These are phyloP conservation scores for Quercus berberidifolia DNA, from an alignment of 306 rosid species.

Conservation along the genomic window DNA sequence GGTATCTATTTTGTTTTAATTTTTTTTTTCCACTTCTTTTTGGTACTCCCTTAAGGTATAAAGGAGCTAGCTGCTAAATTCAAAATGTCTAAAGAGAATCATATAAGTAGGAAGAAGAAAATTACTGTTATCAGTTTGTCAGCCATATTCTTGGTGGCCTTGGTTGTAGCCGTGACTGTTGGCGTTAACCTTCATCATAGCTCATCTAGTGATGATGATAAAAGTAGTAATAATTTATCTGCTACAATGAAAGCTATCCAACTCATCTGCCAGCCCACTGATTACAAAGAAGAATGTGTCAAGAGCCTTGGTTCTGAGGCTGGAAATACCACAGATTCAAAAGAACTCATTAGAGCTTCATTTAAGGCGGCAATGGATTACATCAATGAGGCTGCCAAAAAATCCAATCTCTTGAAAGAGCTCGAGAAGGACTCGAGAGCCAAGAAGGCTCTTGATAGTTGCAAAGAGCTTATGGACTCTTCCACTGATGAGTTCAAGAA, in stretches of 20 bases:
- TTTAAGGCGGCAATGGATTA: constrained; percentile 38
- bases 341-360: constrained; percentile 44
- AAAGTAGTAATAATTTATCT: constrained; percentile 11
- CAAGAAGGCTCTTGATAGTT: constrained; percentile 47
- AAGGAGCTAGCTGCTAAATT: constrained; percentile 35
- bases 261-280: constrained; percentile 53
- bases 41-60: not conserved
- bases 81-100: constrained; percentile 28
- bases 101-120: constrained; percentile 22
- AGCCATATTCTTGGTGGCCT: constrained; percentile 47
- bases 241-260: constrained; percentile 48
- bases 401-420: constrained; percentile 30
- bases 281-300: constrained; percentile 56
- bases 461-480: constrained; percentile 54
- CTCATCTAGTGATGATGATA: not conserved
- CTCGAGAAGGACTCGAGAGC: constrained; percentile 60
- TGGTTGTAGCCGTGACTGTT: constrained; percentile 57
- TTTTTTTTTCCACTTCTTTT: not conserved
- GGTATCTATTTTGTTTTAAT: not conserved
- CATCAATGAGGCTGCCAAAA: constrained; percentile 20
- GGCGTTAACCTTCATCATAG: constrained; percentile 24
- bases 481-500: constrained; percentile 37
- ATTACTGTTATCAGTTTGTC: constrained; percentile 43
- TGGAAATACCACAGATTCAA: constrained; percentile 45
- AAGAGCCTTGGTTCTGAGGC: constrained; percentile 20